phyloP scores from a whole-genome alignment of 768 basidiomycete genomes.

The Naganishia kalamii region DNA sequence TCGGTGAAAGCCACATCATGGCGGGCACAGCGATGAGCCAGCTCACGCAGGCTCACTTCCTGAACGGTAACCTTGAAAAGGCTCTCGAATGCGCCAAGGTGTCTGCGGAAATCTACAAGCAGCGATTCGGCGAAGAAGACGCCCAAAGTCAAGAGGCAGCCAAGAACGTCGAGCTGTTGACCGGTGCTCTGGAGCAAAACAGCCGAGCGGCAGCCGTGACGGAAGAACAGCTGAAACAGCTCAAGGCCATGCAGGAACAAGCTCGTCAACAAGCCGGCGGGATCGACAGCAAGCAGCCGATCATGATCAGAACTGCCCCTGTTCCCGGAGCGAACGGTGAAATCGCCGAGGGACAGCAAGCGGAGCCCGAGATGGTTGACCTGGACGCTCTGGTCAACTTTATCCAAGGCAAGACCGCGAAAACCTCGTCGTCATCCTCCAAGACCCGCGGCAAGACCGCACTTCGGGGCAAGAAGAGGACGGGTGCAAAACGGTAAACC shows the following conservation, averaged over 20 bases:
- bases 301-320: slow-evolving; percentile 21
- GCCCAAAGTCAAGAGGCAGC: slow-evolving; percentile 45
- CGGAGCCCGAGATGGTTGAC: slow-evolving; percentile 34
- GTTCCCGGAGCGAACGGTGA: slow-evolving; percentile 12
- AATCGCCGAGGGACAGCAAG: slow-evolving; percentile 25
- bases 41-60: slow-evolving; percentile 48
- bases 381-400: slow-evolving; percentile 49
- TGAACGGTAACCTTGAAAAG: slow-evolving; percentile 42
- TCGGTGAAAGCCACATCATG: slow-evolving; percentile 46
- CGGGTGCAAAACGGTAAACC: slow-evolving; percentile 31
- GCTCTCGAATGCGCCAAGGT: slow-evolving; percentile 38
- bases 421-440: slow-evolving; percentile 21
- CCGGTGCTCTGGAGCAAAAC: slow-evolving; percentile 42
- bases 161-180: slow-evolving; percentile 45
- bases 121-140: slow-evolving; percentile 44
- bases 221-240: slow-evolving; percentile 36
- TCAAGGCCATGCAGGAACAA: slow-evolving; percentile 35
- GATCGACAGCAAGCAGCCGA: slow-evolving; percentile 24
- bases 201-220: slow-evolving; percentile 28
- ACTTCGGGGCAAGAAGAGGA: slow-evolving; percentile 42
- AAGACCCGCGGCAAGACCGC: slow-evolving; percentile 38
- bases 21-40: slow-evolving; percentile 45
- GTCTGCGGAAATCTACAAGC: slow-evolving; percentile 42
- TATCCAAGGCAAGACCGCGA: slow-evolving; percentile 41
- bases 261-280: slow-evolving; percentile 31